Evolutionary conservation across 129 eudicot species (phyloP).

Genomic region (Gnaphalium uliginosum): DNA sequence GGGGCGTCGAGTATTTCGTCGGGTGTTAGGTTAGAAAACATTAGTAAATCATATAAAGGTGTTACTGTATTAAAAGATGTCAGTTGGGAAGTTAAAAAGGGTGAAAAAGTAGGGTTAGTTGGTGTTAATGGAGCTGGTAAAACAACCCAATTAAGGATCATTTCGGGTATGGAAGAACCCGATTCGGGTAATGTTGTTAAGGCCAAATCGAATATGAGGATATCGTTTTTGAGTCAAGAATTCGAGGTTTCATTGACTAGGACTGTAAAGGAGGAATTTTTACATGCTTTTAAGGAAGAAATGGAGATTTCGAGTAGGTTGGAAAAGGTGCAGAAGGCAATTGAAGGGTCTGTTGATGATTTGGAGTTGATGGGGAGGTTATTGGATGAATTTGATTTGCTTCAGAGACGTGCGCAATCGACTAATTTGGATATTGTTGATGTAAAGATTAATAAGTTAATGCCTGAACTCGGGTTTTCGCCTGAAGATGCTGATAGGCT

Average conservation of each 20-base stretch:
- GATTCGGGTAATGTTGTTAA: slow-evolving; percentile 89
- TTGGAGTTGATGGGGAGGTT: slow-evolving; percentile 97
- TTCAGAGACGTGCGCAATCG: slow-evolving; percentile 85
- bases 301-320: slow-evolving; percentile 78
- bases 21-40: slow-evolving; percentile 85
- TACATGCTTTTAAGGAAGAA: slow-evolving; percentile 89
- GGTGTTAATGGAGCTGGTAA: slow-evolving; percentile 99
- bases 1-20: slow-evolving; percentile 93
- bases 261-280: slow-evolving; percentile 90
- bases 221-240: slow-evolving; percentile 89
- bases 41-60: slow-evolving; percentile 82
- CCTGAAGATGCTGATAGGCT: slow-evolving; percentile 85
- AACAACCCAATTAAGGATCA: slow-evolving; percentile 91
- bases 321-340: slow-evolving; percentile 95
- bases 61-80: slow-evolving; percentile 87
- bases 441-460: slow-evolving; percentile 75
- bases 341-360: slow-evolving; percentile 84
- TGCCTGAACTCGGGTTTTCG: slow-evolving; percentile 87
- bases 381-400: slow-evolving; percentile 91
- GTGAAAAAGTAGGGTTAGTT: slow-evolving; percentile 93
- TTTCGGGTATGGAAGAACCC: slow-evolving; percentile 81
- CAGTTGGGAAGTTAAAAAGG: slow-evolving; percentile 92
- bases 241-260: slow-evolving; percentile 80
- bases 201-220: slow-evolving; percentile 83
- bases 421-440: slow-evolving; percentile 85